Base-by-base conservation (phyloP, 257 asterid genomes). In the Dorcoceras hygrometricum region DNA sequence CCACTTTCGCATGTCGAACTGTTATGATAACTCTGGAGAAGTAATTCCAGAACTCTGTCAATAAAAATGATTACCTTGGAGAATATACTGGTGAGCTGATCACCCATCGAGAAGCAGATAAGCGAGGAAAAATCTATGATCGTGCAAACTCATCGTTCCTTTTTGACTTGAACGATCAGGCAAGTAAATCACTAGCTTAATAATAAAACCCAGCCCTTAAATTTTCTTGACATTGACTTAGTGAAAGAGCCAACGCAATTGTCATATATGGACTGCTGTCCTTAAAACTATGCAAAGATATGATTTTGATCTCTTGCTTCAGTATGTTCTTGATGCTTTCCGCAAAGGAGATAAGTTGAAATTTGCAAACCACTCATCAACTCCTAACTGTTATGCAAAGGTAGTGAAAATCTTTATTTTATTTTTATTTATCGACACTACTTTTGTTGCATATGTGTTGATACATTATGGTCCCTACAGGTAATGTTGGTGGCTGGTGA, bases 281-380 rank as follows among this genome's bases (percentile, higher is more conserved):
- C 51, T 43, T 19, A 14, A n/a, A 43, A 43, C 51, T 4, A 43
- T 43, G 51, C 51, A 43, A 14, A 43, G 6, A 6, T 1, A 43
- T 43, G 51, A 43, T 14, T n/a, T 14, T 43, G 34, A 59, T 32
- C 39, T 39, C 64, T 54, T 69, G 65, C 73, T 71, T 72, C 90
- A 90, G 99, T 94, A 77, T 61, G 99, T 94, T 58, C 95, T 94
- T 28, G 99, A 94, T 71, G 99, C 99, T 23, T 87, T 75, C 80
- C 95, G 96, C 75, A 88, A 90, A 81, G 99, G 99, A 59, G 95
- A 90, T 84, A 94, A 94, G 75, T 81, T 94, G 74, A 94, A 94
- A 80, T 94, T 94, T 5, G 99, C 99, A 19, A 94, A 94, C 76
- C 99, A 94, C 80, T 94, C 99, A 0, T 69, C 97, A 50, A 83